Base-by-base conservation (phyloP, 352 stramenopile genomes). In the Pythium coloratum region DNA sequence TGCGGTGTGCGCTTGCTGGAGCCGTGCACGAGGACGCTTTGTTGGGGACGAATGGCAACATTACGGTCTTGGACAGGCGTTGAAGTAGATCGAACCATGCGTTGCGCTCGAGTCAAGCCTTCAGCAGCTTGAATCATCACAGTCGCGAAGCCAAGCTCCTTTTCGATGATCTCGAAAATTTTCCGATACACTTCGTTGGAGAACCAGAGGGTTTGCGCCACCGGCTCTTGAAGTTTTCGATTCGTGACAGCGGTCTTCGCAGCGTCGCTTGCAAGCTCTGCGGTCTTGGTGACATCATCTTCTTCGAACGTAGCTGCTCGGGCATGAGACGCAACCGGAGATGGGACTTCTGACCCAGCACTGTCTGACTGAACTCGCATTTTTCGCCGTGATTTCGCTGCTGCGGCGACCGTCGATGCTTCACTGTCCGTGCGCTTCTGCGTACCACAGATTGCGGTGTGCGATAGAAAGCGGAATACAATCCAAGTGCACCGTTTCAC, bases 171-270 rank as follows among this genome's bases (percentile, higher is more conserved):
- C 62, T 95, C 88, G 63, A 95, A 94, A 10, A 94, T 81, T 64
- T 96, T 96, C 47, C 88, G 76, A 42, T 96, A 82, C 13, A 96
- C 82, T 59, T 96, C 88, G 67, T 84, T 90, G 8, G 86, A 92
- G 42, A 96, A 96, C 88, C 88, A 96, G 24, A 96, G 77, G 16
- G 76, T 92, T 60, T 95, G 86, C 3, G 92, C 73, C 34, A 83
- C 79, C 4, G 86, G 85, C 28, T 94, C 81, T 66, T 94, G 79
- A 2, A 95, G 67, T 13, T 91, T 75, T 49, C 84, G 67, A 59
- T 88, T 90, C 18, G 80, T 88, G 33, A 86, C 88, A 12, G 88
- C 88, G 44, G 64, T 83, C 40, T 95, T 95, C 6, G 88, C 88
- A 6, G 77, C 88, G 57, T 95, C 86, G 59, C 86, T 94, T 0